Conservation (phyloP, 495 filamentous ascomycete species). For the Geoglossum glabrum region DNA sequence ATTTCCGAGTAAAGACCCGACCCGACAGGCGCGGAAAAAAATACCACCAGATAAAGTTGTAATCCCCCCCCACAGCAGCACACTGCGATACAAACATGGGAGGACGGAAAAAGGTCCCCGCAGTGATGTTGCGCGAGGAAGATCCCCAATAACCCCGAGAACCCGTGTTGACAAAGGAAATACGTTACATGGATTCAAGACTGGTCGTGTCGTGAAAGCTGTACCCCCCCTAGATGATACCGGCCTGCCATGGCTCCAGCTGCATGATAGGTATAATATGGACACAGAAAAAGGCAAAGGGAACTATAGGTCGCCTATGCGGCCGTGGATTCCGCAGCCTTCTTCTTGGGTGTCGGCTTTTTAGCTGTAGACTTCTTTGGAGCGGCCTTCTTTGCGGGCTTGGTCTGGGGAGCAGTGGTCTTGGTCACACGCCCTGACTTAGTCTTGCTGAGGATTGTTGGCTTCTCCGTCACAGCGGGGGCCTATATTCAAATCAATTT, state of each 20-base stretch:
- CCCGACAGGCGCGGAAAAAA: background rate
- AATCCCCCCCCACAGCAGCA: background rate
- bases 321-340: slow-evolving; percentile 22
- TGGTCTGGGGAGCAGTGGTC: slow-evolving; percentile 40
- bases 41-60: background rate
- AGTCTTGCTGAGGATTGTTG: slow-evolving; percentile 60
- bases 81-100: background rate
- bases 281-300: background rate
- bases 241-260: background rate
- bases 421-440: slow-evolving; percentile 85
- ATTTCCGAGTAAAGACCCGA: background rate
- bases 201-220: background rate
- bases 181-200: background rate
- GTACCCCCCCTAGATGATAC: background rate
- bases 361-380: slow-evolving; percentile 33
- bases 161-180: background rate
- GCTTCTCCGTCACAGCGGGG: slow-evolving; percentile 50
- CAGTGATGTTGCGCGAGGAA: background rate
- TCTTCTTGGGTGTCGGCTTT: slow-evolving; percentile 40
- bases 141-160: background rate
- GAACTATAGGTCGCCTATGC: slow-evolving; percentile 1
- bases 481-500: slow-evolving; percentile 19
- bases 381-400: slow-evolving; percentile 31
- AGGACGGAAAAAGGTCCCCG: background rate
- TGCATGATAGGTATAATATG: background rate